A percentile compares a stretch with the other conserved stretches of the same genome.
Conservation (phyloP, 1,139 yeast species). For the Taphrina deformans region DNA sequence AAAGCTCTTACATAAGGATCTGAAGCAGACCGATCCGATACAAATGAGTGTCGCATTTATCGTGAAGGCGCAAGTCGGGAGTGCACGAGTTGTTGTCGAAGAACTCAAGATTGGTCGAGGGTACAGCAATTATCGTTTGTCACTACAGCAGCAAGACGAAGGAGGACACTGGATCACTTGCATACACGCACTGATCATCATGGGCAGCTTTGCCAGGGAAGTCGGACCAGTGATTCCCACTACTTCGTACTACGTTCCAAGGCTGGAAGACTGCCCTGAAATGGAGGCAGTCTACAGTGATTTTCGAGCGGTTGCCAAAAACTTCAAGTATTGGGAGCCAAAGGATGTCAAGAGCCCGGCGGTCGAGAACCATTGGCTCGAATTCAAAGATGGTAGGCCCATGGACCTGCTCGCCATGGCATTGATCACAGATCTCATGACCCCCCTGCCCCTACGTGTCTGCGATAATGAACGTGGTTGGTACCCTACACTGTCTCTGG, state of each 20-base stretch:
- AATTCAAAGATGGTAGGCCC: slow-evolving; percentile 16
- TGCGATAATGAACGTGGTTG: slow-evolving; percentile 17
- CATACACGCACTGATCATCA: slow-evolving; percentile 19
- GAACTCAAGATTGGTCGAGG: slow-evolving; percentile 29
- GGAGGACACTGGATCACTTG: slow-evolving; percentile 24
- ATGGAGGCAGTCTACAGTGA: neutral
- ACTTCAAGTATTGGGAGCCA: slow-evolving; percentile 21
- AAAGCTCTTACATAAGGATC: neutral
- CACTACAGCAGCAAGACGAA: slow-evolving; percentile 19
- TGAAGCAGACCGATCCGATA: slow-evolving; percentile 24
- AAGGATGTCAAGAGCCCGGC: neutral
- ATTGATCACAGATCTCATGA: slow-evolving; percentile 30
- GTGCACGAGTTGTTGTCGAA: slow-evolving; percentile 10
- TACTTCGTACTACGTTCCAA: neutral
- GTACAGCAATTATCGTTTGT: slow-evolving; percentile 23
- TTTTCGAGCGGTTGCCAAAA: slow-evolving; percentile 28
- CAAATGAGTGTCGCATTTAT: slow-evolving; percentile 19
- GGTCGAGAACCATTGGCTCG: slow-evolving; percentile 23
- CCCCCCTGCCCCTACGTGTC: slow-evolving; percentile 27
- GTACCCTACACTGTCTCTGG: slow-evolving; percentile 28
- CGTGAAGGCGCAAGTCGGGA: slow-evolving; percentile 26
- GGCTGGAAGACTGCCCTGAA: slow-evolving; percentile 9
- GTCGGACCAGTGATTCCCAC: slow-evolving; percentile 13
- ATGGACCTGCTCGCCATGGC: slow-evolving; percentile 27
- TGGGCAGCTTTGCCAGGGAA: slow-evolving; percentile 21